Percentiles rank a stretch among this genome's conserved stretches.
Evolutionary conservation across 768 basidiomycete genomes (phyloP).

Genomic region (Holtermannia corniformis): DNA sequence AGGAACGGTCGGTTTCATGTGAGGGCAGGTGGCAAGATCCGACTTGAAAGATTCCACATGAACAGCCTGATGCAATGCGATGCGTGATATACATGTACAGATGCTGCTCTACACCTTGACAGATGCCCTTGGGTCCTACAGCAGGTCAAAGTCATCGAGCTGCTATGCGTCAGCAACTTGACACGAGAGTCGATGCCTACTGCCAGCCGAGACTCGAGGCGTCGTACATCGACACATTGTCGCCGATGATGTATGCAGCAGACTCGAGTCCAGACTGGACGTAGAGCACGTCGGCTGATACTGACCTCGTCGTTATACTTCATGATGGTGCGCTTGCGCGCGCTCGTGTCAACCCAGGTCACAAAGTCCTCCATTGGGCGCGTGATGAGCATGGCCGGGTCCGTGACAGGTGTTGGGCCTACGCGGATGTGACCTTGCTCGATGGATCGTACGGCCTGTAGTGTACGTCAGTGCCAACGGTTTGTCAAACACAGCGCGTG

Average conservation of each 20-base stretch:
- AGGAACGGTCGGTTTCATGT: no score
- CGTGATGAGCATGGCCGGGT: conserved; percentile 92
- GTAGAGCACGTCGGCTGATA: conserved; percentile 6
- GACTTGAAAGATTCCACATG: no score
- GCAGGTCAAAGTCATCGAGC: conserved; percentile 89
- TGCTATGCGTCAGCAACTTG: conserved; percentile 36
- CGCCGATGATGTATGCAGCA: not conserved
- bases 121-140: no score
- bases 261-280: no score
- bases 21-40: no score
- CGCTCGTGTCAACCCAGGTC: conserved; percentile 97
- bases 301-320: conserved; percentile 88
- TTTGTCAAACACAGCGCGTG: not conserved
- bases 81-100: not conserved
- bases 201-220: not conserved
- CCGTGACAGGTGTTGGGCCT: conserved; percentile 88
- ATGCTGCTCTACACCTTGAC: no score
- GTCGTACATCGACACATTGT: not conserved
- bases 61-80: no score
- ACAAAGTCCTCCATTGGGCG: conserved; percentile 99
- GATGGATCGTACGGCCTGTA: conserved; percentile 90
- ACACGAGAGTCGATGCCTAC: not conserved
- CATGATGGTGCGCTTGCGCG: conserved; percentile 91
- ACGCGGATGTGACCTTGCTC: conserved; percentile 98
- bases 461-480: not conserved